These are phyloP conservation scores for Proliferodiscus dingleyae DNA, from an alignment of 2,329 filamentous ascomycete genomes.

Conservation along the genomic window DNA sequence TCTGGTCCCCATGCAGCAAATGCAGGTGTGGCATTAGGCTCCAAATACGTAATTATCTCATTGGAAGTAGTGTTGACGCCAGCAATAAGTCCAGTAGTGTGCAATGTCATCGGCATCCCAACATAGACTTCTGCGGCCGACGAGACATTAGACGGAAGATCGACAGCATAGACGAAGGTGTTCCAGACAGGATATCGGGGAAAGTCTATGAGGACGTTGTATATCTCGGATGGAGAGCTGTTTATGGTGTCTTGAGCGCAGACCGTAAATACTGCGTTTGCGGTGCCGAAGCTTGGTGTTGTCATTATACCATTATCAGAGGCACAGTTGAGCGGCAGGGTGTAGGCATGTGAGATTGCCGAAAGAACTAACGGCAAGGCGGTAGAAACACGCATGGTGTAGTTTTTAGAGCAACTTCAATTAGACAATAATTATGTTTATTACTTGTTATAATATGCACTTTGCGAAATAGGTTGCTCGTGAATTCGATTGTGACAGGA, in stretches of 20 bases:
- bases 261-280: conserved; percentile 9
- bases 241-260: conserved; percentile 8
- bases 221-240: conserved; percentile 1
- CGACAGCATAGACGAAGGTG: conserved; percentile 12
- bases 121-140: conserved; percentile 8
- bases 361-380: not conserved
- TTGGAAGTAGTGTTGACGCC: conserved; percentile 7
- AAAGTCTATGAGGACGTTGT: conserved; percentile 9
- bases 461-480: too few relatives aligned
- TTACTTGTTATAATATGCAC: too few relatives aligned
- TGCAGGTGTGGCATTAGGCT: not conserved
- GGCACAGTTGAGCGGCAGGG: conserved; percentile 6
- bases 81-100: conserved; percentile 7
- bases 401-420: too few relatives aligned
- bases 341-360: not conserved
- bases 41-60: conserved; percentile 9
- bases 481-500: too few relatives aligned
- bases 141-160: conserved; percentile 7
- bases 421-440: too few relatives aligned
- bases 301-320: conserved; percentile 5
- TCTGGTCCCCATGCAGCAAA: conserved; percentile 7
- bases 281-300: conserved; percentile 7
- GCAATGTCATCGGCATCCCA: conserved; percentile 13
- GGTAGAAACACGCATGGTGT: not conserved
- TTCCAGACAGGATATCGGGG: conserved; percentile 9